Base-by-base conservation (phyloP, 2,329 filamentous ascomycete genomes). In the Beauveria sp. region DNA sequence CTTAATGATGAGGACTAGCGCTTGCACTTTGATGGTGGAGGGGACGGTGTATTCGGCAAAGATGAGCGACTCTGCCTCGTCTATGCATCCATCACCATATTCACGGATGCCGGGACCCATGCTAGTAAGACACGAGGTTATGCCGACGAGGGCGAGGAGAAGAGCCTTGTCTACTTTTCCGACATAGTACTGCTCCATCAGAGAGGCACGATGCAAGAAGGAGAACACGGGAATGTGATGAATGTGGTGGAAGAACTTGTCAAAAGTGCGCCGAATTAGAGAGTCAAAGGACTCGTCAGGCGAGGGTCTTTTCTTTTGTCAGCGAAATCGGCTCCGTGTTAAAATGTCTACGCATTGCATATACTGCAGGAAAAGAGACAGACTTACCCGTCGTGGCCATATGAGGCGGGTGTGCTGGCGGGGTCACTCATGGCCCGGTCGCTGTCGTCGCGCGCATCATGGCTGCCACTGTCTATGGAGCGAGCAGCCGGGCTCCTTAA, bases 211-310 rank as follows among this genome's bases (percentile, higher is more conserved):
- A 66, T 85, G 83, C 18, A 85, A 71, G 62, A 85, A 85, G 12
- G 81, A 83, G 71, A 82, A 83, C 66, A 82, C 81, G 50, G 83
- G 81, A 57, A 85, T 81, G 64, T 85, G 83, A 70, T 85, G 82
- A 46, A 85, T 77, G 67, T 84, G 80, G 48, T 80, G 79, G 69
- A 85, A 85, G 72, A 83, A 85, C 65, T 80, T 78, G 66, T 81
- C 81, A 65, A 85, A 83, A 6, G 81, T 81, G 45, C 77, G 77
- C 55, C 78, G 74, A 46, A 82, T 80, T 28, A 84, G 68, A 24
- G 77, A 72, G 66, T 83, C 80, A 65, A 80, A 72, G 52, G 74
- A 73, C 64, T 78, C 77, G 67, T 82, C 75, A 18, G 68, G 71
- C 40, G 69, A 71, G 28, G 69, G 63, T 28, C 75, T 75, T 61